Conservation (phyloP, 2,329 filamentous ascomycete genomes). For the Fusarium sp. region DNA sequence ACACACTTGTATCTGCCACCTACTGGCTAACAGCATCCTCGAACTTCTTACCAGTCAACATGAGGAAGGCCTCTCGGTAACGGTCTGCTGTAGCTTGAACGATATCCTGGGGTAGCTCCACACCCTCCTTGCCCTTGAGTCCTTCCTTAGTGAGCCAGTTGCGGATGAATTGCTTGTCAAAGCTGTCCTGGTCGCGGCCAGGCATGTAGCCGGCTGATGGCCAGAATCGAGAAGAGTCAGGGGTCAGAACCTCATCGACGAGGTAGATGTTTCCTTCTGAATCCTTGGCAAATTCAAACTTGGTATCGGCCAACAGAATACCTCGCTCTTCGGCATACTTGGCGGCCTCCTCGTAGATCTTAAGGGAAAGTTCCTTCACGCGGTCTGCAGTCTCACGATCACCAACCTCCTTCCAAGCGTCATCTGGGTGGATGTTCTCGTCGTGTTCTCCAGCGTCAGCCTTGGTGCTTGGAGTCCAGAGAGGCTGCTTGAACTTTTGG, state of each 20-base stretch:
- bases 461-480: conserved; percentile 85
- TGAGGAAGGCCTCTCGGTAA: conserved; percentile 79
- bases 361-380: conserved; percentile 41
- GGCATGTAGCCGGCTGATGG: conserved; percentile 66
- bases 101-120: conserved; percentile 76
- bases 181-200: conserved; percentile 80
- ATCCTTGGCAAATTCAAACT: conserved; percentile 42
- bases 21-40: conserved; percentile 40
- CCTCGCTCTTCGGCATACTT: conserved; percentile 38
- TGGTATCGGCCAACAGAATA: conserved; percentile 40
- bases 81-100: conserved; percentile 71
- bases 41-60: conserved; percentile 66
- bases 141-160: conserved; percentile 81
- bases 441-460: conserved; percentile 81
- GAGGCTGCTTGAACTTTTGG: conserved; percentile 68
- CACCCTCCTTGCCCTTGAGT: conserved; percentile 53
- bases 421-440: conserved; percentile 82
- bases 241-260: conserved; percentile 39
- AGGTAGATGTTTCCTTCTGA: conserved; percentile 43
- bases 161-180: conserved; percentile 85
- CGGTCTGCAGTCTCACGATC: conserved; percentile 42
- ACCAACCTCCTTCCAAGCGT: conserved; percentile 57
- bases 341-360: conserved; percentile 40
- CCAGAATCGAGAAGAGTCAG: conserved; percentile 86
- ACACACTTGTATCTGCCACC: not conserved